Evolutionary conservation across 805 yeast species (phyloP), one percentile per base, ranked within the genome.

Genomic region (Clavispora phyllophila): DNA sequence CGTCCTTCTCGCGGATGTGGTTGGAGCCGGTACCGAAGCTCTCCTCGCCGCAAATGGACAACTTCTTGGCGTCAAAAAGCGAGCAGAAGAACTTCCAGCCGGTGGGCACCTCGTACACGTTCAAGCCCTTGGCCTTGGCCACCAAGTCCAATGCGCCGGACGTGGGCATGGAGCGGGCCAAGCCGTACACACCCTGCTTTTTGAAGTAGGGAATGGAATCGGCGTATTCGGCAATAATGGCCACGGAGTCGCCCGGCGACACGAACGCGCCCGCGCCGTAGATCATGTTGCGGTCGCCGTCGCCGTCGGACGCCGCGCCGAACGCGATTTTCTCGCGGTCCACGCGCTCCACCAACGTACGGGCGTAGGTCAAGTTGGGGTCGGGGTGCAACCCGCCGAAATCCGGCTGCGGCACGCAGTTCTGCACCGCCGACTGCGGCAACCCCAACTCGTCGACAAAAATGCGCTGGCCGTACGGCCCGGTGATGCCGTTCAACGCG

Each of bases 221-320:
- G 13, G 96, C 93, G 58, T 91, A 86, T 68, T 93, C 97, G 14
- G 97, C 90, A 61, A 91, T 91, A 53, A 91, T 91, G 34, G 99
- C 98, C 26, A 91, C 98, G 4, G 96, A 86, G 65, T 91, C 99
- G 61, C 99, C 98, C 8, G 99, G 99, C 1, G 97, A 89, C 12
- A 91, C 98, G 65, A 91, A 91, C 2, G 97, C 78, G 37, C 84
- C 84, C 32, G 87, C 88, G 46, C 99, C 99, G 64, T 93, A 93
- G 58, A 91, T 91, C 99, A 91, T 91, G 65, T 91, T 91, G 70
- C 99, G 81, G 62, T 91, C 99, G 64, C 99, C 99, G 57, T 91
- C 99, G 65, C 99, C 99, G 61, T 88, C 99, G n/a, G 96, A 85
- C 8, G 98, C 98, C 29, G 98, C 98, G 50, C 99, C 99, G 62